phyloP scores from a whole-genome alignment of 75 land plant species.

The Pinus taeda region DNA sequence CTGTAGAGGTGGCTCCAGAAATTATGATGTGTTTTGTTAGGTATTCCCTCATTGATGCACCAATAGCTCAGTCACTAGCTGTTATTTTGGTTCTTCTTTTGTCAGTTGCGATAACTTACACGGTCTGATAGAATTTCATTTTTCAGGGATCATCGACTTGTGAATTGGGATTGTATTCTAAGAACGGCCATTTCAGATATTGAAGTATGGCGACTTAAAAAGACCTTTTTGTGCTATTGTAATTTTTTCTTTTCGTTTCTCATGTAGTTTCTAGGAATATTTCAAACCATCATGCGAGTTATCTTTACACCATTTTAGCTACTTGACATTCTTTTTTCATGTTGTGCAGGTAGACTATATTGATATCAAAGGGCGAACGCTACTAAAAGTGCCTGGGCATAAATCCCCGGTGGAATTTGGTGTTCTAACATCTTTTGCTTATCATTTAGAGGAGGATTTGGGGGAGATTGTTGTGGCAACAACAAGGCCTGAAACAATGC shows the following conservation, averaged over 20 bases:
- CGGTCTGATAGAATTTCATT: background rate
- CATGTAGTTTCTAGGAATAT: background rate
- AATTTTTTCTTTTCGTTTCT: background rate
- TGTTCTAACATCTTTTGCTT: slow-evolving; percentile 92
- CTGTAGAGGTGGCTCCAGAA: too few species aligned
- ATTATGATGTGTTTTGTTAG: background rate
- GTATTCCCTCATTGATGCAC: background rate
- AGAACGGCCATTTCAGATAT: slow-evolving; percentile 97
- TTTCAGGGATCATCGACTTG: slow-evolving; percentile 81
- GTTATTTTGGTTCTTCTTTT: background rate
- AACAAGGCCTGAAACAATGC: slow-evolving; percentile 96
- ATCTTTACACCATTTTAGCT: background rate
- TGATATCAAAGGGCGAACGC: slow-evolving; percentile 74
- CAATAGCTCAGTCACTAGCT: background rate
- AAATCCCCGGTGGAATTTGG: slow-evolving; percentile 87
- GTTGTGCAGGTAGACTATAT: slow-evolving; percentile 72
- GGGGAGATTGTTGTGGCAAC: slow-evolving; percentile 97
- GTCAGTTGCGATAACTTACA: background rate
- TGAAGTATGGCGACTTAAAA: slow-evolving; percentile 48
- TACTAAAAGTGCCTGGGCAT: slow-evolving; percentile 85
- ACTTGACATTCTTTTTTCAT: background rate
- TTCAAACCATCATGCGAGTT: background rate
- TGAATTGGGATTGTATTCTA: slow-evolving; percentile 92
- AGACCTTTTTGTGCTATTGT: background rate
- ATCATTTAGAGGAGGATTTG: slow-evolving; percentile 67